Conservation (phyloP, 768 basidiomycete species). For the Dacryopinax primogenitus region DNA sequence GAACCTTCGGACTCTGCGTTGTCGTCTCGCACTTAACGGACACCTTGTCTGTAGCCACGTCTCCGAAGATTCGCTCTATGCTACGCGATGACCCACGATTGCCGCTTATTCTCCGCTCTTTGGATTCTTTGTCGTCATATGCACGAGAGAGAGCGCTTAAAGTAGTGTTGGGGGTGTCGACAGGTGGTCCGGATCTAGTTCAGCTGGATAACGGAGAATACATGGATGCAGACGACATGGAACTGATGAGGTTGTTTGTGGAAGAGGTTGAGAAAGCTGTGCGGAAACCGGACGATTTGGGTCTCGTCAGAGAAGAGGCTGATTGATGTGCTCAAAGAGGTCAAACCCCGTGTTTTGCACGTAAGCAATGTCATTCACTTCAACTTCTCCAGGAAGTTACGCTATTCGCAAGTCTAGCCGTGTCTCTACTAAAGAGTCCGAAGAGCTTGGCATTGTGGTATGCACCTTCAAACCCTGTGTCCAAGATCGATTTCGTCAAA, state of each 20-base stretch:
- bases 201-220: neutral
- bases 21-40: neutral
- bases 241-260: neutral
- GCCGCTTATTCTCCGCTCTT: neutral
- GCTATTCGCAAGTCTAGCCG: too few species aligned
- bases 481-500: neutral
- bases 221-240: neutral
- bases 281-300: neutral
- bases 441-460: too few species aligned
- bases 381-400: too few species aligned
- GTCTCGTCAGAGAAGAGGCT: neutral
- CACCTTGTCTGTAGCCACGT: neutral
- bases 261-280: neutral
- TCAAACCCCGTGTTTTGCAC: too few species aligned
- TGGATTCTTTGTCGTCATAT: neutral
- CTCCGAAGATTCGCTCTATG: neutral
- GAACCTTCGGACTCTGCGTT: neutral
- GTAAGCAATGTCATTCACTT: too few species aligned
- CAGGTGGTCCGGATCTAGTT: neutral
- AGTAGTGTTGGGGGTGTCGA: neutral
- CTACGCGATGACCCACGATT: neutral
- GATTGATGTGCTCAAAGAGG: too few species aligned
- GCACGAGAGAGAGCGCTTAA: neutral
- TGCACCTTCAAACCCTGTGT: neutral
- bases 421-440: too few species aligned